Conservation (phyloP, 192 early-diverging fungal genomes). For the Funneliformis mosseae region DNA sequence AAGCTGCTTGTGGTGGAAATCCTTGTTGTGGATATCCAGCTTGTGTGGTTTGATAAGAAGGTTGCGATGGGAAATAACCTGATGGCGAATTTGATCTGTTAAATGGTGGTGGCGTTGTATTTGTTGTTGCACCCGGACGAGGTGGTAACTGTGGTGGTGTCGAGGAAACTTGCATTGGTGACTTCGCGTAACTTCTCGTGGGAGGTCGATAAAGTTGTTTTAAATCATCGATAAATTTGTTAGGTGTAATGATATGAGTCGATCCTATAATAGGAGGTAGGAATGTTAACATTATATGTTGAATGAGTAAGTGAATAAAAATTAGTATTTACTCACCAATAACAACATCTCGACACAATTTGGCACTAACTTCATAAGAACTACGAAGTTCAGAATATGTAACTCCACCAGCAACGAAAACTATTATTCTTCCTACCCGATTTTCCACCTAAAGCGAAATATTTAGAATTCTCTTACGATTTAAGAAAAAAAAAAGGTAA, state of each 20-base stretch:
- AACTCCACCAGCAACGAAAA: constrained; percentile 80
- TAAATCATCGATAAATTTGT: constrained; percentile 67
- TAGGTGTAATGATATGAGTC: constrained; percentile 71
- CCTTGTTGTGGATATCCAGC: background rate
- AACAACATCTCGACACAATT: constrained; percentile 67
- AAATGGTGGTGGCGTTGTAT: background rate
- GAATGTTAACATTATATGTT: background rate
- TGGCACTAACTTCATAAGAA: constrained; percentile 66
- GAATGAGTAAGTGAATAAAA: background rate
- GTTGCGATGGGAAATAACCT: background rate
- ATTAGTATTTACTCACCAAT: constrained; percentile 53
- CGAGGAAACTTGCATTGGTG: background rate
- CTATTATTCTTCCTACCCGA: constrained; percentile 55
- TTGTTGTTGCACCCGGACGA: constrained; percentile 34
- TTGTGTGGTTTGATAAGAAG: background rate
- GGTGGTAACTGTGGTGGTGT: constrained; percentile 39
- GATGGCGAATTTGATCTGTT: background rate
- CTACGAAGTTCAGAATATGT: constrained; percentile 75
- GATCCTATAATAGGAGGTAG: constrained; percentile 54
- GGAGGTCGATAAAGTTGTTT: constrained; percentile 52
- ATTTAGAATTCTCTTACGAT: background rate
- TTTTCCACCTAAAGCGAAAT: constrained; percentile 38
- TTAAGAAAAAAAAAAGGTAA: background rate
- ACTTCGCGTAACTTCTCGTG: background rate
- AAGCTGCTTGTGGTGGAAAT: background rate